Evolutionary conservation across 169 alveolate species (phyloP).

Genomic region (Theileria annulata): DNA sequence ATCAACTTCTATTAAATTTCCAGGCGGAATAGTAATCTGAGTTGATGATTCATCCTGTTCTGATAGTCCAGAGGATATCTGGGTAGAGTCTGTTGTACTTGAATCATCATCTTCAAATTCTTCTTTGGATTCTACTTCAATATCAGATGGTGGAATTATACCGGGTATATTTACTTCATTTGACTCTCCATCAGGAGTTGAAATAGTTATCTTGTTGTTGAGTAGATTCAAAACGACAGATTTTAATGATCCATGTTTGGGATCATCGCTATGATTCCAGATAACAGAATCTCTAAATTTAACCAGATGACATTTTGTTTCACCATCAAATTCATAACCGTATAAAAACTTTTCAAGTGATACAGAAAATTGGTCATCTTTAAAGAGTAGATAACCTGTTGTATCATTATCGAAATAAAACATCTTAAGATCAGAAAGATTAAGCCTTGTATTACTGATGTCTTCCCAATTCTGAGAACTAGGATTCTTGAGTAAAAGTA

Average conservation of each 20-base stretch:
- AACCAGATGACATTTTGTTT: neutral
- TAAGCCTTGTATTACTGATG: neutral
- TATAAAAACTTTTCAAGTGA: neutral
- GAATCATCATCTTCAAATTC: neutral
- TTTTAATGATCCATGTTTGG: neutral
- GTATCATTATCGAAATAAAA: neutral
- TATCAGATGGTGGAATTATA: neutral
- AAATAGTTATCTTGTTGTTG: neutral
- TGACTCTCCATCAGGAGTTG: neutral
- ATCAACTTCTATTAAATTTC: neutral
- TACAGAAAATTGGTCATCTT: neutral
- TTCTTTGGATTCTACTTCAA: neutral
- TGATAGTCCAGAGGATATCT: too few relatives aligned
- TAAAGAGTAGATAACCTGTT: neutral
- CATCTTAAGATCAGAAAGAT: neutral
- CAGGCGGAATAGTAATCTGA: too few relatives aligned
- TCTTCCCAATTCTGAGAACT: neutral
- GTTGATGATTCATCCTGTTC: neutral
- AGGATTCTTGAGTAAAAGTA: neutral
- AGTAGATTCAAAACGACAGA: neutral
- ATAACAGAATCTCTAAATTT: neutral
- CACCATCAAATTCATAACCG: neutral
- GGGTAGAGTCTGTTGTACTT: neutral
- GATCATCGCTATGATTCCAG: neutral
- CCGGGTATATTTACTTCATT: neutral